A percentile compares a stretch with the other conserved stretches of the same genome.
Conservation (phyloP, 345 rosid species). For the Ceriops decandra region DNA sequence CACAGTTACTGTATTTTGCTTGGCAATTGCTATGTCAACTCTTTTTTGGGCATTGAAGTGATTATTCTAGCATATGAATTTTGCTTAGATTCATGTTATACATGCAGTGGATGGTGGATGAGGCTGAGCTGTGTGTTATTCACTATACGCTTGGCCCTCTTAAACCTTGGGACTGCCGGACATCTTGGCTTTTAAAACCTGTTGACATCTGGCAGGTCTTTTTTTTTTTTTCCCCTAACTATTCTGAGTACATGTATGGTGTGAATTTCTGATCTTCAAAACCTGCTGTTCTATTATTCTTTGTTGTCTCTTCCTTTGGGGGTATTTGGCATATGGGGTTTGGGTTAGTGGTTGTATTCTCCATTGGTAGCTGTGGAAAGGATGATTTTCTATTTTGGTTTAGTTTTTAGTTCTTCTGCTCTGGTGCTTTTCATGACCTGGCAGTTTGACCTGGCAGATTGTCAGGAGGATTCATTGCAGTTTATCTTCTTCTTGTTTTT, state of each 20-base stretch:
- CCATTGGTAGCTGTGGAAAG: slow-evolving; percentile 1
- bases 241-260: background rate
- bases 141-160: slow-evolving; percentile 95
- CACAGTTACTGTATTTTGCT: too few relatives aligned
- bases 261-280: background rate
- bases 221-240: background rate
- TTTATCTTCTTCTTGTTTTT: background rate
- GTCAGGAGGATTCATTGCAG: background rate
- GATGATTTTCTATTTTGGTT: background rate
- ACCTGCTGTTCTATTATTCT: slow-evolving; percentile 1
- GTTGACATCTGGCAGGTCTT: slow-evolving; percentile 96
- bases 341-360: background rate
- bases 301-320: background rate
- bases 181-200: slow-evolving; percentile 91
- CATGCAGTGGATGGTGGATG: slow-evolving; percentile 98
- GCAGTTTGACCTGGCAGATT: background rate
- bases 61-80: background rate
- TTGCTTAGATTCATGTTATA: slow-evolving; percentile 17
- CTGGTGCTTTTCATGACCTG: background rate
- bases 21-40: background rate
- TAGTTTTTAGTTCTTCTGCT: background rate
- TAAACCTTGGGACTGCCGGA: slow-evolving; percentile 99
- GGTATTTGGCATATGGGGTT: background rate
- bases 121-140: slow-evolving; percentile 76
- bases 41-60: background rate